Evolutionary conservation across 2,329 filamentous ascomycete species (phyloP), one percentile per base, ranked within the genome.

Genomic region (Alternaria rosae): DNA sequence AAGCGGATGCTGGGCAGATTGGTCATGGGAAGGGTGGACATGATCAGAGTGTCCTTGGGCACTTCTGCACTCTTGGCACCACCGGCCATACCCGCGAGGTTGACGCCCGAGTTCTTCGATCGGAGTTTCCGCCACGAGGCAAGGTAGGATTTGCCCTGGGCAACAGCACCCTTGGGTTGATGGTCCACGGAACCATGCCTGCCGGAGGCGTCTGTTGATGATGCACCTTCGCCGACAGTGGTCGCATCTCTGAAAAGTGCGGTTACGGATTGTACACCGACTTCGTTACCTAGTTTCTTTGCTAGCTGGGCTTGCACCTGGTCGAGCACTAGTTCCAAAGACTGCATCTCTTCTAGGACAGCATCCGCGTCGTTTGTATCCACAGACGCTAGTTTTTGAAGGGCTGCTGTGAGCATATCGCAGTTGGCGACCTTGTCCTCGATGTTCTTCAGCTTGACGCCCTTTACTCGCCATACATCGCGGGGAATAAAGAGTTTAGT

Each of bases 401-500:
- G 83, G 10, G 94, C 94, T 1, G 94, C 93, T 1, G 94, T 98
- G 52, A 99, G 85, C 54, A 93, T 85, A 78, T 99, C 95, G 77
- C 94, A 97, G 65, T 93, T 93, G 12, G 92, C 87, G 56, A 97
- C 90, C 82, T 99, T 99, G 72, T 99, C 95, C 68, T 99, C 95
- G 1, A 98, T 76, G 32, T 90, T 90, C 81, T 93, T 95, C 23
- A 99, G 85, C 80, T 97, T 98, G 55, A 97, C 94, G 26, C 92
- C 93, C 75, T 94, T 94, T 8, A 97, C 94, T 58, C 89, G 88
- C 95, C 95, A 99, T 4, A 95, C 92, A 75, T 98, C 94, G 54
- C 92, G 88, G 6, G 95, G 94, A 6, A 99, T 87, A 75, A 99
- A 99, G 0, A 99, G 86, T 71, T 93, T 94, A 21, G 90, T 94